Evolutionary conservation across 2,329 filamentous ascomycete species (phyloP), one percentile per base, ranked within the genome.

Genomic region (Ilyonectria robusta): DNA sequence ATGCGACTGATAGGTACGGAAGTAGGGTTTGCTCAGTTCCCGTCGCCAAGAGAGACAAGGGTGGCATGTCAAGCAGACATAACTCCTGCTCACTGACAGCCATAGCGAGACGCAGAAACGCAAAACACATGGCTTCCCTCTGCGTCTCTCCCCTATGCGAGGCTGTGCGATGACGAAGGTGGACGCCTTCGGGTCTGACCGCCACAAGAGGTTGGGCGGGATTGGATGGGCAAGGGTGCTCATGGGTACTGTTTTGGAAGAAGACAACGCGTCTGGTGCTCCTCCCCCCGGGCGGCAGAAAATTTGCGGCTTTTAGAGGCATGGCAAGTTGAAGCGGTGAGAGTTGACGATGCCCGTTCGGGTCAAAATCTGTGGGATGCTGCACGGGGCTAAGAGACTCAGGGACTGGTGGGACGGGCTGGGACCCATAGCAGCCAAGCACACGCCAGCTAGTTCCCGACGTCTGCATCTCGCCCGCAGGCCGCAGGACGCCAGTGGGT

Each of bases 161-260:
- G 51, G 57, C 62, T 58, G 46, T 70, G 46, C 57, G 63, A 70
- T 71, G 72, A 72, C 65, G 66, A 71, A 68, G 58, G 57, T 48
- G 58, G 63, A 65, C 56, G 47, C 44, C 67, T 66, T 76, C 65
- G 68, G 74, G 75, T 73, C 74, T 76, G 75, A 76, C 75, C 75
- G 75, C 74, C 58, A 59, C 48, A 42, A 59, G 46, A 53, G 42
- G 67, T 66, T 68, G 62, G 66, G 60, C 51, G 46, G 60, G 59
- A 65, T 60, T 65, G 64, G 62, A 64, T 64, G 60, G 44, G 47
- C 54, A 55, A 66, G 60, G 54, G 54, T 65, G 63, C 69, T 50
- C 65, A 17, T 53, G 50, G 65, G 47, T 48, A 62, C 50, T 61
- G 44, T 35, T 64, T 50, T 48, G 60, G 53, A 65, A 64, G 65